Evolutionary conservation across 306 rosid species (phyloP).

Genomic region (Albizia julibrissin): DNA sequence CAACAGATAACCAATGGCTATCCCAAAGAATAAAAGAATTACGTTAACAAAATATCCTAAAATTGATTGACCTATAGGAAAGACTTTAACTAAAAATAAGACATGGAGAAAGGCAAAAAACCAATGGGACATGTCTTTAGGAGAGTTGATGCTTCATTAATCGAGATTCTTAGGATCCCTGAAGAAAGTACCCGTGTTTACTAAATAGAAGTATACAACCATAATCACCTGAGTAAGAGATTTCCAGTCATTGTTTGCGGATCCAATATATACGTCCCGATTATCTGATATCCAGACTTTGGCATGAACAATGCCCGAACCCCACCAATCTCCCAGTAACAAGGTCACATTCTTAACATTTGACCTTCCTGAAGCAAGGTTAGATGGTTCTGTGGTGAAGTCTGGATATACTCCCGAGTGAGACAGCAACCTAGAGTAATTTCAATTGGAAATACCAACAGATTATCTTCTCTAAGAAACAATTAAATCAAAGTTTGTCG

Average conservation of each 20-base stretch:
- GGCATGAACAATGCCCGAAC: constrained; percentile 88
- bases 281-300: constrained; percentile 94
- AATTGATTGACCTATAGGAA: not conserved
- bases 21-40: constrained; percentile 7
- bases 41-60: constrained; percentile 4
- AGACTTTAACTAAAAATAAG: not conserved
- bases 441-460: constrained; percentile 23
- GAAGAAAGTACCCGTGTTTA: not conserved
- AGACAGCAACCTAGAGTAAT: constrained; percentile 66
- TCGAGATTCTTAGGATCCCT: constrained; percentile 5
- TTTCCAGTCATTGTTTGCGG: constrained; percentile 98
- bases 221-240: constrained; percentile 81
- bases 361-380: constrained; percentile 82
- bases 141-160: constrained; percentile 8
- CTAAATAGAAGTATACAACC: constrained; percentile 16
- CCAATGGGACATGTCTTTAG: not conserved
- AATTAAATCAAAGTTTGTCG: constrained; percentile 11
- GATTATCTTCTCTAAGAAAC: constrained; percentile 6
- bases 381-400: constrained; percentile 62
- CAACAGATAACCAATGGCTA: constrained; percentile 1
- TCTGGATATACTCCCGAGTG: constrained; percentile 89
- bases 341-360: constrained; percentile 84
- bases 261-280: constrained; percentile 76
- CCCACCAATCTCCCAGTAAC: constrained; percentile 76
- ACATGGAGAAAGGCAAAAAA: constrained; percentile 9